Base-by-base conservation (phyloP, 805 yeast species). In the Cyberlindnera petersonii region DNA sequence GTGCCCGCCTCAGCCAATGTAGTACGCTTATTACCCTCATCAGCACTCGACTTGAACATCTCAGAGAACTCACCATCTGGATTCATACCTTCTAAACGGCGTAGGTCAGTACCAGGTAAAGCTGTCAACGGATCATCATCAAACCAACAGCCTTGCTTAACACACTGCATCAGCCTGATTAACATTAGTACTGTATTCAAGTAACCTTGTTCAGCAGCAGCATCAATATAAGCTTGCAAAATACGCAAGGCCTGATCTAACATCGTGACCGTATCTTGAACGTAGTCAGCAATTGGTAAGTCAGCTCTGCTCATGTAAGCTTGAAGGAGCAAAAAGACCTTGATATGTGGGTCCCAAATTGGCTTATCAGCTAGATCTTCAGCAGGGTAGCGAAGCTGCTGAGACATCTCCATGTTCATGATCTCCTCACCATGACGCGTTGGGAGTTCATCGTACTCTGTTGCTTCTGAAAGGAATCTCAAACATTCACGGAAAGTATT, bases 181-280 rank as follows among this genome's bases (percentile, higher is more conserved):
- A 88, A 71, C 39, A 69, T 69, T 50, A 79, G 45, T 0, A 80
- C 86, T 0, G 86, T 75, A 5, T 70, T 56, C 32, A 80, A 65
- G 50, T 77, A 82, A 0, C 96, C 96, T 49, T 79, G 55, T 50
- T 91, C 97, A 2, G 96, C 77, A 1, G 93, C 79, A 16, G 86
- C 86, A 62, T 93, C 99, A 43, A 91, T 81, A 49, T 75, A 82
- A 0, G 98, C 97, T 58, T 93, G 98, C 38, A 89, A 64, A 46
- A 93, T 82, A 74, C 98, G 95, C 55, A 93, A 68, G 7, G 95
- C 79, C 64, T 93, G 98, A 56, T 94, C 99, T 41, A 93, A 66
- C 9, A 93, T 95, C 0, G 97, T 81, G 11, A 88, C 77, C 0
- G 96, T 88, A 61, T 93, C 98, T 57, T 91, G 98, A 9, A 83